Percentiles rank a stretch among this genome's conserved stretches.
Conservation (phyloP, 139 green algal species). For the Chlorella sp. region DNA sequence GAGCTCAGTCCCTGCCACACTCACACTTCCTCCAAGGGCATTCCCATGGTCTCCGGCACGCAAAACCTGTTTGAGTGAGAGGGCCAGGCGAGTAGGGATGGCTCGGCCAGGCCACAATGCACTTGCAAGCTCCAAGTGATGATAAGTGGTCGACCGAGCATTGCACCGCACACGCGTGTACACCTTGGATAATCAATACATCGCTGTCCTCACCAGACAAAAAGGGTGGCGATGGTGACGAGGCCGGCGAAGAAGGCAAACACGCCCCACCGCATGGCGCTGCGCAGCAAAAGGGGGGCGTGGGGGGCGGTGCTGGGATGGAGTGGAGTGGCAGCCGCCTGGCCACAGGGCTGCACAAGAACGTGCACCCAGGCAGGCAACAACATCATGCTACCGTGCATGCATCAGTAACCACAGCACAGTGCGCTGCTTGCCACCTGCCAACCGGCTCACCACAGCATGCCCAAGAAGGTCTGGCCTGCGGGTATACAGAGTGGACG, state of each 20-base stretch:
- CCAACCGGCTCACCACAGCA: constrained; percentile 52
- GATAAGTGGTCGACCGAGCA: no score
- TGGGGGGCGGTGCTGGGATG: not conserved
- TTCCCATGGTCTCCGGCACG: constrained; percentile 7
- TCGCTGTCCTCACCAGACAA: not conserved
- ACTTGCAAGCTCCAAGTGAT: no score
- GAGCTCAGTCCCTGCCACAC: not conserved
- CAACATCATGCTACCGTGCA: constrained; percentile 39
- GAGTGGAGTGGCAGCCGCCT: no score
- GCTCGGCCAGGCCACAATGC: no score
- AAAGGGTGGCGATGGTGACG: not conserved
- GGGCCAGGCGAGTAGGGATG: no score
- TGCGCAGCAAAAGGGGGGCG: not conserved
- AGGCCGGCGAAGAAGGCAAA: constrained; percentile 10
- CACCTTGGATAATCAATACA: no score
- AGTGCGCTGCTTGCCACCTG: no score
- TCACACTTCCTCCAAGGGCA: constrained; percentile 11
- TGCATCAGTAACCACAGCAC: no score
- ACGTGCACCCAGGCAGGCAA: no score
- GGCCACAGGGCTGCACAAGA: no score
- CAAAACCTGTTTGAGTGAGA: no score
- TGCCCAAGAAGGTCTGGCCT: constrained; percentile 67
- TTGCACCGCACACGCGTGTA: no score
- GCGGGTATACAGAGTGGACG: not conserved
- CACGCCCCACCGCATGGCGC: constrained; percentile 45